Conservation (phyloP, 129 eudicot species). For the Pseudognaphalium luteoalbum region DNA sequence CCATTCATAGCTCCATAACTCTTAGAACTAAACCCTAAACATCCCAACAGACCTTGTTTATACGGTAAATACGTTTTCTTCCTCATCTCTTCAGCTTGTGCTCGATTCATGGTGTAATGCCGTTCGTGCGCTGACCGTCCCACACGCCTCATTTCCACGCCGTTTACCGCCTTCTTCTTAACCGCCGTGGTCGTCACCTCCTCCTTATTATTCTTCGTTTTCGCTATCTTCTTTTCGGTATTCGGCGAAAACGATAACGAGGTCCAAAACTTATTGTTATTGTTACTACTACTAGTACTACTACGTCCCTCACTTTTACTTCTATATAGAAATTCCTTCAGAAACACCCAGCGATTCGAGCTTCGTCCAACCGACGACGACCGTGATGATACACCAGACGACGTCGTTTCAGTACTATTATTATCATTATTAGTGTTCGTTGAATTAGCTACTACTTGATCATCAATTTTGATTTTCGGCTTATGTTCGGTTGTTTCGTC, state of each 20-base stretch:
- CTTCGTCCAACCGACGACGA: constrained; percentile 72
- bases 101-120: constrained; percentile 73
- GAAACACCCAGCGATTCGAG: constrained; percentile 74
- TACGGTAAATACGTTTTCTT: constrained; percentile 84
- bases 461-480: constrained; percentile 13
- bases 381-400: constrained; percentile 67
- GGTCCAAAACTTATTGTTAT: constrained; percentile 66
- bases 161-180: constrained; percentile 49
- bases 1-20: constrained; percentile 86
- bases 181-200: neutral
- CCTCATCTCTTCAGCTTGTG: constrained; percentile 90
- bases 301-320: constrained; percentile 85
- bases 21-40: constrained; percentile 84
- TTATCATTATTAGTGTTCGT: constrained; percentile 16
- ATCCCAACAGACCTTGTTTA: constrained; percentile 77
- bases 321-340: constrained; percentile 78
- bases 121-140: constrained; percentile 60
- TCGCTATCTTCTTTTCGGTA: constrained; percentile 37
- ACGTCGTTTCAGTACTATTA: constrained; percentile 41
- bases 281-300: constrained; percentile 28
- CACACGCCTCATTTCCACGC: constrained; percentile 41
- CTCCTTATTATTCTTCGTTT: constrained; percentile 25
- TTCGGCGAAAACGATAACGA: constrained; percentile 45
- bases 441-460: neutral
- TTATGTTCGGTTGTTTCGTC: constrained; percentile 28